Evolutionary conservation across 2,329 filamentous ascomycete genomes (phyloP).

Genomic region (Hirsutella thompsonii): DNA sequence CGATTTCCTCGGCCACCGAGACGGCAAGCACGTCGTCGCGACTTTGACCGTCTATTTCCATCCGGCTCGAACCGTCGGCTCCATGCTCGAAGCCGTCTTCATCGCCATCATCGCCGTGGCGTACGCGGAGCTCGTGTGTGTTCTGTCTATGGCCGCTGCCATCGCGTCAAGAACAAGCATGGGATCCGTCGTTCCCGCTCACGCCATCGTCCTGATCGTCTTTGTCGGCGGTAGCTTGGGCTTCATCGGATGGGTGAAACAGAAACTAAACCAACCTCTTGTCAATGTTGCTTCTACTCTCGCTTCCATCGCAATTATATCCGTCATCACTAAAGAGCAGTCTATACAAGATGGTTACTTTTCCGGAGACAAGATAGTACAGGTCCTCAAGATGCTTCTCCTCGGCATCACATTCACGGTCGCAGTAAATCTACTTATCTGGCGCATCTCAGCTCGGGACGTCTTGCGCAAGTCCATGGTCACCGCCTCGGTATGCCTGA

Average conservation of each 20-base stretch:
- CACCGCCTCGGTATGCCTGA: conserved; percentile 60
- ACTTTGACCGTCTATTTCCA: conserved; percentile 95
- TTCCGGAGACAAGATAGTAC: conserved; percentile 66
- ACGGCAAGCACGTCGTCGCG: conserved; percentile 88
- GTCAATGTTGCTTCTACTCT: conserved; percentile 80
- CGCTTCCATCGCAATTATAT: conserved; percentile 79
- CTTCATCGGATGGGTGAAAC: conserved; percentile 79
- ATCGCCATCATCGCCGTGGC: conserved; percentile 66
- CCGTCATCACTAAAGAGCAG: conserved; percentile 81
- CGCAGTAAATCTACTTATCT: conserved; percentile 64
- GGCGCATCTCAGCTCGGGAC: conserved; percentile 63
- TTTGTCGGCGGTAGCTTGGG: conserved; percentile 82
- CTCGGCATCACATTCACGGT: conserved; percentile 62
- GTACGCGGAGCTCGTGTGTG: conserved; percentile 56
- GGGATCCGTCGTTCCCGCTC: conserved; percentile 56
- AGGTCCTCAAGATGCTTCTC: conserved; percentile 74
- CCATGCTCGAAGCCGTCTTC: conserved; percentile 76
- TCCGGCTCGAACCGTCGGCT: conserved; percentile 72
- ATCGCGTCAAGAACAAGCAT: conserved; percentile 61
- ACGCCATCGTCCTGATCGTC: conserved; percentile 65
- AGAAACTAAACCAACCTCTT: conserved; percentile 62
- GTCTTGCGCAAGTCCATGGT: conserved; percentile 61
- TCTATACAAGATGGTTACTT: conserved; percentile 73
- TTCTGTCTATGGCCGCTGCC: conserved; percentile 80
- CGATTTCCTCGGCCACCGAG: conserved; percentile 63